phyloP scores from a whole-genome alignment of 2,329 filamentous ascomycete species.

The Aspergillus proliferans region DNA sequence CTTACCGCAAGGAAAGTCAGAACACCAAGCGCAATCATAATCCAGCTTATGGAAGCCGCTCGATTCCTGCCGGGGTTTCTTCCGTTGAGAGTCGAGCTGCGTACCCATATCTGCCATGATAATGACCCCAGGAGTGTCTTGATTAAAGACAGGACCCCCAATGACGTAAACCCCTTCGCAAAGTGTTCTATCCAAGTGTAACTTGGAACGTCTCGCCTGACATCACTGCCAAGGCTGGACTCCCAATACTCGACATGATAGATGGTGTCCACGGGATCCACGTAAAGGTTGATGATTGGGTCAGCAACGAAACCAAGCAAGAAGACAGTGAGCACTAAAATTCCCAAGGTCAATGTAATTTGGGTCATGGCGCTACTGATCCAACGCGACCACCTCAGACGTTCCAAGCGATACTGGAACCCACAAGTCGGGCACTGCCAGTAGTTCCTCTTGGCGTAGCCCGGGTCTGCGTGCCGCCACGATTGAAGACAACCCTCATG shows the following conservation, averaged over 20 bases:
- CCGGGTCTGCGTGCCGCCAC: slow-evolving; percentile 71
- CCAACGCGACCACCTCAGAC: slow-evolving; percentile 68
- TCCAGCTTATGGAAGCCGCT: slow-evolving; percentile 70
- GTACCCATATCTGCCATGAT: slow-evolving; percentile 70
- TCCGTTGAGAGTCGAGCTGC: slow-evolving; percentile 52
- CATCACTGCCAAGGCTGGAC: slow-evolving; percentile 29
- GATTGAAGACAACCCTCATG: slow-evolving; percentile 82
- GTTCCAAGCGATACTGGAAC: slow-evolving; percentile 72
- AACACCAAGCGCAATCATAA: slow-evolving; percentile 73
- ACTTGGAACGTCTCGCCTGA: slow-evolving; percentile 40
- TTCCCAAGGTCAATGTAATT: slow-evolving; percentile 61
- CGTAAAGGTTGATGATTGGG: slow-evolving; percentile 81
- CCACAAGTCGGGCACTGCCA: slow-evolving; percentile 85
- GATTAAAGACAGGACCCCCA: slow-evolving; percentile 77
- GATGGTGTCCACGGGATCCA: slow-evolving; percentile 66
- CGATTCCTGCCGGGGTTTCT: slow-evolving; percentile 66
- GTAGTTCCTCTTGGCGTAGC: slow-evolving; percentile 61
- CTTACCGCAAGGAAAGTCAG: slow-evolving; percentile 70
- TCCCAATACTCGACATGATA: slow-evolving; percentile 43
- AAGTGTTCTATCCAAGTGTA: slow-evolving; percentile 76
- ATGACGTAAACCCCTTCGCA: slow-evolving; percentile 78
- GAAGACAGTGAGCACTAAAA: slow-evolving; percentile 70
- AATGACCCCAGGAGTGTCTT: slow-evolving; percentile 71
- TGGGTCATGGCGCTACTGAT: slow-evolving; percentile 63
- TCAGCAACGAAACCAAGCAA: slow-evolving; percentile 85